These are phyloP conservation scores for Suillus variegatus DNA, from an alignment of 768 basidiomycete species.

Conservation along the genomic window DNA sequence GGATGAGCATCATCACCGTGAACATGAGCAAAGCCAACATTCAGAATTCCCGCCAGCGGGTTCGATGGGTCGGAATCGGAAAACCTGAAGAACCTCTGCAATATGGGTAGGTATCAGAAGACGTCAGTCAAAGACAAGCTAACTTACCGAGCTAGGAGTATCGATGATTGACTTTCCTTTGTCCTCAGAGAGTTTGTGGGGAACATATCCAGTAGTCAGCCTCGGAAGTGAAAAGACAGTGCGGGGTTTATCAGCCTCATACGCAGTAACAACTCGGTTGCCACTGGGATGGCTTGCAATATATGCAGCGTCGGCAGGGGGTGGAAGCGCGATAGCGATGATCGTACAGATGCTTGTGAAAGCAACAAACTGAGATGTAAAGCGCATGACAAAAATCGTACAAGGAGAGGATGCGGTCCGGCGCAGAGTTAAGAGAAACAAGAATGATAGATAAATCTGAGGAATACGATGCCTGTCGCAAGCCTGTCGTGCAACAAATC, in stretches of 20 bases:
- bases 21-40: neutral
- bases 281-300: slow-evolving; percentile 24
- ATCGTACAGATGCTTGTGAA: slow-evolving; percentile 49
- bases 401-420: slow-evolving; percentile 17
- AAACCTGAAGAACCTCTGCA: slow-evolving; percentile 3
- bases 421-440: slow-evolving; percentile 9
- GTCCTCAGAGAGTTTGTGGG: neutral
- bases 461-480: neutral
- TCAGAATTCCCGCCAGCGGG: neutral
- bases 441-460: neutral
- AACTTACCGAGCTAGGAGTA: neutral
- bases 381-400: slow-evolving; percentile 44
- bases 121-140: neutral
- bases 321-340: slow-evolving; percentile 42
- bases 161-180: neutral
- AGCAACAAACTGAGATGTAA: slow-evolving; percentile 47
- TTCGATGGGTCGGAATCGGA: neutral
- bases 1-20: neutral
- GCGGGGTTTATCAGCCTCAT: neutral
- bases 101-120: neutral
- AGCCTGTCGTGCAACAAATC: slow-evolving; percentile 36
- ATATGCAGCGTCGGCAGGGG: slow-evolving; percentile 41
- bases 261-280: slow-evolving; percentile 3
- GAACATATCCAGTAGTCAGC: neutral
- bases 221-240: neutral